A percentile compares a stretch with the other conserved stretches of the same genome.
phyloP scores from a whole-genome alignment of 73 alveolate species.

The Tetrahymena malaccensis region DNA sequence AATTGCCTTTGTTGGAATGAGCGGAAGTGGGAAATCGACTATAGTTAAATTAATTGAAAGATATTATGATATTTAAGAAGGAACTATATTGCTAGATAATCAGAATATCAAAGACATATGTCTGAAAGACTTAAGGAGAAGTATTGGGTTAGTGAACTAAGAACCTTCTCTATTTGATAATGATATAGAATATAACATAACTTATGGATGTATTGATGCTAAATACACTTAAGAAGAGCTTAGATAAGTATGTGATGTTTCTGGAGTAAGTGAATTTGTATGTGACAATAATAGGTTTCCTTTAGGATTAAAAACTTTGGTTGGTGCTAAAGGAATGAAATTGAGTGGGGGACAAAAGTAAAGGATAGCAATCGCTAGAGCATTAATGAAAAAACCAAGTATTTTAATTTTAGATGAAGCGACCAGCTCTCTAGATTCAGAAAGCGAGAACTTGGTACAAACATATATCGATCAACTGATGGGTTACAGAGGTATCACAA shows the following conservation, averaged over 20 bases:
- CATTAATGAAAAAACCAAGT: slow-evolving; percentile 74
- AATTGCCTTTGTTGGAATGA: slow-evolving; percentile 38
- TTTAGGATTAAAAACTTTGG: slow-evolving; percentile 60
- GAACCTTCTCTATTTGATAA: slow-evolving; percentile 86
- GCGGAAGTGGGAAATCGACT: slow-evolving; percentile 47
- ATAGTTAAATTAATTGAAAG: slow-evolving; percentile 37
- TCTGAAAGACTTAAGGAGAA: slow-evolving; percentile 24
- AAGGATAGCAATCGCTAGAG: slow-evolving; percentile 89
- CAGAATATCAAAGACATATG: slow-evolving; percentile 36
- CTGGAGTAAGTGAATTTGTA: slow-evolving; percentile 61
- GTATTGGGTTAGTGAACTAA: slow-evolving; percentile 60
- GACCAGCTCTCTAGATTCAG: slow-evolving; percentile 61
- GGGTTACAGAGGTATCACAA: slow-evolving; percentile 39
- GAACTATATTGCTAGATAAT: slow-evolving; percentile 30
- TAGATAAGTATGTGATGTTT: slow-evolving; percentile 15
- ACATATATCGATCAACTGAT: slow-evolving; percentile 9
- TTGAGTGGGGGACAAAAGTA: slow-evolving; percentile 92
- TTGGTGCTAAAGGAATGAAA: slow-evolving; percentile 72
- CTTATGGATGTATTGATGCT: slow-evolving; percentile 56
- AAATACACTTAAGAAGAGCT: slow-evolving; percentile 43
- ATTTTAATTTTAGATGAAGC: slow-evolving; percentile 91
- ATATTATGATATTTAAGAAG: slow-evolving; percentile 26
- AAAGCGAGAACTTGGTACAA: slow-evolving; percentile 26
- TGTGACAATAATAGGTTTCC: slow-evolving; percentile 22
- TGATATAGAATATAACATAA: slow-evolving; percentile 64